Percentiles rank a stretch among this genome's conserved stretches.
These are phyloP conservation scores for Chalaropsis ovoidea DNA, from an alignment of 2,329 filamentous ascomycete genomes.

Conservation along the genomic window DNA sequence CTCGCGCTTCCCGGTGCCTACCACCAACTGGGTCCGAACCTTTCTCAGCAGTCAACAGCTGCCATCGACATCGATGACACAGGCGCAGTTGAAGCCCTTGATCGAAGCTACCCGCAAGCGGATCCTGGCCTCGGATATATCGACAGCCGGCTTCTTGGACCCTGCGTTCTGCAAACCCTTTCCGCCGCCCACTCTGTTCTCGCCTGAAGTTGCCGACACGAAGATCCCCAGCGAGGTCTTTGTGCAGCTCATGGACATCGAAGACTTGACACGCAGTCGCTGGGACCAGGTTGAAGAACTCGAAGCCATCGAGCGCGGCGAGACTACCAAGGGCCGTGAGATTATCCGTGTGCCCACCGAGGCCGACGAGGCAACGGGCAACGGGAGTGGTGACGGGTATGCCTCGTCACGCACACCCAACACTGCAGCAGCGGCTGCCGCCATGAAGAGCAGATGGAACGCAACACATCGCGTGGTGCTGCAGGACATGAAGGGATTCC, in stretches of 20 bases:
- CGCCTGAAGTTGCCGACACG: conserved; percentile 45
- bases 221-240: conserved; percentile 52
- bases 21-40: conserved; percentile 50
- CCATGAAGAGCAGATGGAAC: conserved; percentile 29
- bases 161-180: conserved; percentile 34
- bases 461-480: conserved; percentile 71
- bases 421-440: conserved; percentile 24
- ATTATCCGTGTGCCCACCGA: conserved; percentile 57
- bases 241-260: conserved; percentile 76
- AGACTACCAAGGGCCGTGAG: conserved; percentile 65
- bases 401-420: not conserved
- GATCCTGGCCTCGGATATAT: conserved; percentile 68
- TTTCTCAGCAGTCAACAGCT: conserved; percentile 49
- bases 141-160: conserved; percentile 45
- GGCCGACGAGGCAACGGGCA: conserved; percentile 39
- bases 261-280: conserved; percentile 67
- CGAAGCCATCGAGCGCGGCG: conserved; percentile 61
- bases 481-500: conserved; percentile 65
- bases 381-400: conserved; percentile 26
- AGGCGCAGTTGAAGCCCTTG: conserved; percentile 49
- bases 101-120: conserved; percentile 72
- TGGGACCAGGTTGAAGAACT: conserved; percentile 84
- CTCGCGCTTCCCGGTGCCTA: conserved; percentile 45
- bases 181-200: conserved; percentile 45
- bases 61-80: conserved; percentile 39